phyloP scores from a whole-genome alignment of 2,329 filamentous ascomycete genomes.

The Cadophora gregata region DNA sequence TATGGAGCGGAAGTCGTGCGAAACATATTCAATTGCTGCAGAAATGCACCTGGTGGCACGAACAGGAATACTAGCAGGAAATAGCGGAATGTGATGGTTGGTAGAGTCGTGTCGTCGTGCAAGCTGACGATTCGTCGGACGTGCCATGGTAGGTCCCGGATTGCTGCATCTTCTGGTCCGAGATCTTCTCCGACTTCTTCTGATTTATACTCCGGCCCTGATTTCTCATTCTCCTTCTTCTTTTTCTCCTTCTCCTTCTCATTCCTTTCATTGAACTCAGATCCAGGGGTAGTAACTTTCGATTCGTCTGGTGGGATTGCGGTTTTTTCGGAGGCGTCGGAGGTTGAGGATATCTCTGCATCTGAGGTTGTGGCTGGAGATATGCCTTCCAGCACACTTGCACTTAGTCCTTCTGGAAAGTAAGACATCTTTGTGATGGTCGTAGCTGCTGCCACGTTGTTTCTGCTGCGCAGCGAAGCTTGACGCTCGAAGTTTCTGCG shows the following conservation, averaged over 20 bases:
- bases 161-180: conserved; percentile 52
- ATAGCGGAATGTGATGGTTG: conserved; percentile 65
- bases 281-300: neutral
- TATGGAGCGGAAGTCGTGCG: conserved; percentile 60
- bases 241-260: neutral
- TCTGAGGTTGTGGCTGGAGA: neutral
- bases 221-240: neutral
- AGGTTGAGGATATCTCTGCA: conserved; percentile 19
- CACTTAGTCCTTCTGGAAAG: conserved; percentile 21
- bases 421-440: conserved; percentile 22
- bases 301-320: conserved; percentile 11
- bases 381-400: neutral
- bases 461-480: neutral
- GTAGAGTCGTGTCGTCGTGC: conserved; percentile 59
- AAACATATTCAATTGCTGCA: conserved; percentile 61
- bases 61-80: conserved; percentile 61
- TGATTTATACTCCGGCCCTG: conserved; percentile 12
- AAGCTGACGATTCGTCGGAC: conserved; percentile 63
- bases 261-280: conserved; percentile 18
- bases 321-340: conserved; percentile 21
- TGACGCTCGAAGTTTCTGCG: neutral
- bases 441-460: neutral
- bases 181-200: conserved; percentile 16
- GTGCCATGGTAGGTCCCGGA: conserved; percentile 59
- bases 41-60: conserved; percentile 61